Base-by-base conservation (phyloP, 2,329 filamentous ascomycete genomes). In the Coniochaeta prunicola region DNA sequence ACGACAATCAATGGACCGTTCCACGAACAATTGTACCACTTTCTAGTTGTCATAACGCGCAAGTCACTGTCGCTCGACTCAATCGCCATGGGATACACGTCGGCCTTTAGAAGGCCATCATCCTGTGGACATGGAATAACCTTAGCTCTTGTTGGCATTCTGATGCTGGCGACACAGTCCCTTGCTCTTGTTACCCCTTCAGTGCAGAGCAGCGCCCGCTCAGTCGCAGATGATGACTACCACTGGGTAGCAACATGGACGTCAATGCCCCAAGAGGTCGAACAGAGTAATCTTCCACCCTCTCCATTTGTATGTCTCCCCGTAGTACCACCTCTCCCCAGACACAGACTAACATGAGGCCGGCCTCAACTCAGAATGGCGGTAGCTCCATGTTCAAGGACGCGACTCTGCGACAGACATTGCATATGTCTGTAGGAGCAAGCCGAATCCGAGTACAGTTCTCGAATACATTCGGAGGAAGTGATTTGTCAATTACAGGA, bases 241-340 rank as follows among this genome's bases (percentile, higher is more conserved):
- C 82, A 85, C 63, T 88, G 85, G 85, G 79, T 86, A 6, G 79
- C 82, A 61, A 84, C 81, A 1, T 89, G 85, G 86, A 80, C 82
- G 0, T 76, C 83, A 2, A 88, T 88, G 85, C 84, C 85, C 0
- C 85, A 88, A 67, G 71, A 86, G 42, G 83, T 83, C 1, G 86
- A 89, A 65, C 79, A 77, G 10, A 75, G 71, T 53, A 89, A 88
- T 63, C 74, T 89, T 21, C 85, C 86, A 10, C 80, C 81, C 0
- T 68, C 77, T 2, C 82, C 84, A 45, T 89, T 85, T 66, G 82
- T 82, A 75, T 57, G 79, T 71, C 26, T 31, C 5, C 36, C 36
- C 36, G 5, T 9, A 9, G 10, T 17, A 17, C 31, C 7, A 15
- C 8, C 38, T 19, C 42, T 15, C 26, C 31, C 12, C 13, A 56